Base-by-base conservation (phyloP, 2,329 filamentous ascomycete genomes). In the Chaetomium sp. region DNA sequence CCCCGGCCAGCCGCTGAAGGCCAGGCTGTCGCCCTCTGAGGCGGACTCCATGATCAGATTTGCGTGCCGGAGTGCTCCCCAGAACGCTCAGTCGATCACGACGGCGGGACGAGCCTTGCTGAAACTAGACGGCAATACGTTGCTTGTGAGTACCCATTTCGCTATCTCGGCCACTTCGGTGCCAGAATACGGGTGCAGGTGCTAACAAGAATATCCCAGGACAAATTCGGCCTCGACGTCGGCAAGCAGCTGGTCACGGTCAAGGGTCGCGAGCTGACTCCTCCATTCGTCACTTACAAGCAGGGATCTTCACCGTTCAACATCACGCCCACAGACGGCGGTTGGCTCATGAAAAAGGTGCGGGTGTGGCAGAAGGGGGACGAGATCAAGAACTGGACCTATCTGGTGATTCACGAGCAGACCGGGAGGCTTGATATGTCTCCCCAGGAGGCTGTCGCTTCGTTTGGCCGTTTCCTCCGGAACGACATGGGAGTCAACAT, bases 41-140 rank as follows among this genome's bases (percentile, higher is more conserved):
- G 88, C 86, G 0, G 75, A 78, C 0, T 65, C 72, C 0, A 91
- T 94, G 88, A 82, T 92, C 46, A 71, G 72, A 0, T 89, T 89
- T 66, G 86, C 89, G 1, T 88, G 86, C 54, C 79, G 86, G 4
- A 72, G 72, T 0, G 88, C 89, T 0, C 76, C 76, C 1, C 72
- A 78, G 5, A 95, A 92, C 61, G 87, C 85, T 0, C 66, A 75
- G 1, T 87, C 85, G 0, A 86, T 94, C 62, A 76, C 79, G 1
- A 76, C 68, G 0, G 75, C 77, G 7, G 86, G 81, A 2, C 77
- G 82, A 32, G 59, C 72, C 14, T 72, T 82, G 5, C 74, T 92
- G 27, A 79, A 79, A 1, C 74, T 89, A 2, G 77, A 82, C 44
- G 68, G 71, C 1, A 76, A 75, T 41, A 59, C 70, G 0, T 73